Base-by-base conservation (phyloP, 202 grass and related monocot species). In the Bolboschoenoplectus hybrid region DNA sequence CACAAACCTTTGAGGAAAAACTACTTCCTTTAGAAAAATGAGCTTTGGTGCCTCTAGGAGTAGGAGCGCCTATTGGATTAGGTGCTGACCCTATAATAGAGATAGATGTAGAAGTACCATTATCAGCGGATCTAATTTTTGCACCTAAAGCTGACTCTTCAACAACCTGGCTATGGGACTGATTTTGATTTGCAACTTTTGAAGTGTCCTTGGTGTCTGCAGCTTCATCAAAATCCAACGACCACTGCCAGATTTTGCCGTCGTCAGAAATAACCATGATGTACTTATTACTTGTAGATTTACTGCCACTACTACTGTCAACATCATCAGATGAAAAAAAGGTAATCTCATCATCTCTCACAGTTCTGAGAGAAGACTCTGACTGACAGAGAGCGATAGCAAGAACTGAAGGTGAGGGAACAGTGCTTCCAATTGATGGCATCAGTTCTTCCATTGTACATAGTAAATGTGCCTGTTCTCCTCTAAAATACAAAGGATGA, bases 201-300 rank as follows among this genome's bases (percentile, higher is more conserved):
- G 81, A 81, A 86, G 79, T 62, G 85, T 85, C 90, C 32, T 72
- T 81, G 67, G 87, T 66, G 67, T 67, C 57, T 73, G 77, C 63
- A 83, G 86, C 47, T 61, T 89, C 92, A 69, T 92, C 90, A 98
- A 91, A 89, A 89, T 83, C 91, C 74, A 98, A 88, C 84, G 92
- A 87, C 93, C 93, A 98, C 53, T 91, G 90, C 93, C 96, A 98
- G 79, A 98, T 90, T 75, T 95, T 98, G 16, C 96, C 96, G 86
- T 98, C 96, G 86, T 98, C 96, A 82, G 93, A 95, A 86, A 98
- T 89, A 9, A 91, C 90, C 3, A 94, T 92, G 55, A 98, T 35
- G 85, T 89, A 92, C 87, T 92, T 89, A 4, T 80, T 80, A 40
- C 75, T 80, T 60, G 16, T 40, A 11, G 55, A 11, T 60, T 80